Base-by-base conservation (phyloP, 1,139 yeast species). In the Komagataea norvegica region DNA sequence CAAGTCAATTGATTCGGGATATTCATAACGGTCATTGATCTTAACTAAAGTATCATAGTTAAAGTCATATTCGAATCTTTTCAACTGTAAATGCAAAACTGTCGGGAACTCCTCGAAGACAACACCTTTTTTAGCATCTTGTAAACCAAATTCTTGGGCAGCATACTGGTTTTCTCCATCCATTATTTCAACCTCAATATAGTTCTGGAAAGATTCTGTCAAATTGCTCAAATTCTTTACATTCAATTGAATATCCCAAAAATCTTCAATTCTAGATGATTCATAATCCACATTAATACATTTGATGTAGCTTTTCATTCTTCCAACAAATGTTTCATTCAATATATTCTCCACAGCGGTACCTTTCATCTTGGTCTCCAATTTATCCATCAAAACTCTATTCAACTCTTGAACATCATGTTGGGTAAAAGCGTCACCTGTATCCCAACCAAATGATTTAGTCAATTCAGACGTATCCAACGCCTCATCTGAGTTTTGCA, bases 361-460 rank as follows among this genome's bases (percentile, higher is more conserved):
- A 6, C 88, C 91, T 56, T 88, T 88, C 97, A 91, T 89, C 37
- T 87, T 86, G 6, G 79, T 71, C 61, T 93, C 99, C 37, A 91
- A 69, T 51, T 83, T 79, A 59, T 91, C 99, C 96, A 93, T 91
- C 56, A 91, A 70, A 28, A 93, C 89, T 53, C 99, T 80, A 57
- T 89, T 88, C 59, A 93, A 71, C 59, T 91, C 99, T 59, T 93
- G 98, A 13, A 91, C 96, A 58, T 91, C 99, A 60, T 91, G 98
- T 61, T 91, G 99, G 7, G 95, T 86, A 59, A 91, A 93, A 0
- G 97, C 96, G 53, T 91, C 98, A 9, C 82, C 81, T 8, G 88
- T 75, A 57, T 89, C 96, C 99, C 99, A 91, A 9, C 99, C 98
- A 67, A 91, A 91, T 0, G 97, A 82, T 45, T 77, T 76, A 0